phyloP scores from a whole-genome alignment of 2,329 filamentous ascomycete species.

The Dactylellina leptospora region DNA sequence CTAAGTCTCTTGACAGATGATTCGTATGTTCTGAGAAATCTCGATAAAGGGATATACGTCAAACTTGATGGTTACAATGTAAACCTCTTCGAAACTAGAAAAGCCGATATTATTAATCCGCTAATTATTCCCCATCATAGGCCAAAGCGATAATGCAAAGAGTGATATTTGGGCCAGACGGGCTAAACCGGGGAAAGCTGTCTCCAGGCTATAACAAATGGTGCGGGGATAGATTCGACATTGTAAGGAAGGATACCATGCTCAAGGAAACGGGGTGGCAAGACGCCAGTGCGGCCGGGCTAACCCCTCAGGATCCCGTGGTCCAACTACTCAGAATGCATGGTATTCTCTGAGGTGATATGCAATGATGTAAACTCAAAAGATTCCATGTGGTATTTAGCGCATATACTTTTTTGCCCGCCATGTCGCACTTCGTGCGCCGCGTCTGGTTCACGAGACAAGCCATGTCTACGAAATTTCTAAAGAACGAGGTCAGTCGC shows the following conservation, averaged over 20 bases:
- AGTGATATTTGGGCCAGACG: conserved; percentile 32
- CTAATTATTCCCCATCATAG: background rate
- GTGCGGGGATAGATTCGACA: conserved; percentile 35
- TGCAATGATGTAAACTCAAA: no score
- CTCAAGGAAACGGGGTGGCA: conserved; percentile 10
- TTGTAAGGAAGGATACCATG: conserved; percentile 33
- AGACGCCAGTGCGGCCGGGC: conserved; percentile 9
- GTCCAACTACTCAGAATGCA: background rate
- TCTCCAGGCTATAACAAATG: conserved; percentile 32
- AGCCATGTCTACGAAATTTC: no score
- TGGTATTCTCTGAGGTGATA: conserved; percentile 4
- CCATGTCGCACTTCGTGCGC: no score
- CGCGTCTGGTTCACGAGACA: no score
- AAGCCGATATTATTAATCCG: background rate
- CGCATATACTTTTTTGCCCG: no score
- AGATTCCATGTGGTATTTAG: no score
- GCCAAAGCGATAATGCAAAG: conserved; percentile 10
- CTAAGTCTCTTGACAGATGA: conserved; percentile 29
- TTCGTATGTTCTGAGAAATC: conserved; percentile 35
- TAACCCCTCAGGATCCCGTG: conserved; percentile 4
- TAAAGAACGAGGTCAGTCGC: no score
- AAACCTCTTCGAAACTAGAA: background rate
- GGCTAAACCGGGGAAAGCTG: conserved; percentile 22
- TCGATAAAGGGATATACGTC: conserved; percentile 34
- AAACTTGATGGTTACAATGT: conserved; percentile 22